These are phyloP conservation scores for Trichomonas tenax DNA, from an alignment of 208 protist species.

Conservation along the genomic window DNA sequence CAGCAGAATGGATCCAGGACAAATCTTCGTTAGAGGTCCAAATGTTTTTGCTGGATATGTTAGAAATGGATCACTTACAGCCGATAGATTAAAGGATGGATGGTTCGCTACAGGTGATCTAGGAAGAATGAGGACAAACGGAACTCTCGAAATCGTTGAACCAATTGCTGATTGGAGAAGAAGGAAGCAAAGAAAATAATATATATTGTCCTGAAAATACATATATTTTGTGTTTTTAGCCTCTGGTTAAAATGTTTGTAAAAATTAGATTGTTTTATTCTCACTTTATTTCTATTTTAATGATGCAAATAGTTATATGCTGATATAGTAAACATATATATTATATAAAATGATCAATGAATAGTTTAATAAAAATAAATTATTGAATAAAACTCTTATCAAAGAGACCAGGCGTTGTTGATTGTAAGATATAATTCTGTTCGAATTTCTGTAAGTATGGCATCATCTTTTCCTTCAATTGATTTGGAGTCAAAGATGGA, in stretches of 20 bases:
- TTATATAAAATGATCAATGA: no score
- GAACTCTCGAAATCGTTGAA: not conserved
- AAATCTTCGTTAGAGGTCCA: constrained; percentile 8
- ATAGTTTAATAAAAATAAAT: no score
- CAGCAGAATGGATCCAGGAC: not conserved
- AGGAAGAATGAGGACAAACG: not conserved
- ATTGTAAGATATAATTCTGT: not conserved
- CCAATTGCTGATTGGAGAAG: not conserved
- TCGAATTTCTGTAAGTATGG: not conserved
- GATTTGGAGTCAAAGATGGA: not conserved
- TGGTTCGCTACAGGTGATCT: constrained; percentile 22
- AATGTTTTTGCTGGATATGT: not conserved
- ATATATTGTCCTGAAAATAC: no score
- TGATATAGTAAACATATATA: no score
- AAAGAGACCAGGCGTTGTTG: not conserved
- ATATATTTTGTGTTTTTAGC: no score
- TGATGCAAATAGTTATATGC: no score
- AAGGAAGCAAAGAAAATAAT: not conserved
- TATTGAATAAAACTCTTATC: not conserved
- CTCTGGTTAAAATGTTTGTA: no score
- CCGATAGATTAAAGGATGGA: not conserved
- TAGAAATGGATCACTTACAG: not conserved
- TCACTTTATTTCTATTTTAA: no score
- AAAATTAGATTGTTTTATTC: no score
- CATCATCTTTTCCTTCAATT: not conserved